Conservation (phyloP, 257 asterid genomes). For the Fraxinus americana region DNA sequence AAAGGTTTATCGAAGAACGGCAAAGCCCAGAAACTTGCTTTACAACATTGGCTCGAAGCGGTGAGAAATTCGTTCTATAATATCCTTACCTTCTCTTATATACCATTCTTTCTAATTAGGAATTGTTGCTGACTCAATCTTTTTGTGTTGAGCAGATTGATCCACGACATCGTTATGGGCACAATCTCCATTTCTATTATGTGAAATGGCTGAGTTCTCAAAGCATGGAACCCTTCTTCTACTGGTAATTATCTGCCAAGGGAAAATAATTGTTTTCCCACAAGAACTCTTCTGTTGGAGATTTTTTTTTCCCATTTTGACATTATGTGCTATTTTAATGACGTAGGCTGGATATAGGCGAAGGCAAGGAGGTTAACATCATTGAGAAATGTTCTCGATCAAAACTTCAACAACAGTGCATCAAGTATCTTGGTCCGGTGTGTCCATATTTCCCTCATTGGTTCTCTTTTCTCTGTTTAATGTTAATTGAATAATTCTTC, state of each 20-base stretch:
- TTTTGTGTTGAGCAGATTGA: slow-evolving; percentile 60
- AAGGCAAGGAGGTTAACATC: slow-evolving; percentile 83
- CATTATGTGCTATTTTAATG: slow-evolving; percentile 18
- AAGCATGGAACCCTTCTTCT: slow-evolving; percentile 94
- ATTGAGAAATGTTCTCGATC: slow-evolving; percentile 75
- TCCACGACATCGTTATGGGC: slow-evolving; percentile 97
- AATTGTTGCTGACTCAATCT: slow-evolving; percentile 27
- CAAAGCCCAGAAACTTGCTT: slow-evolving; percentile 89
- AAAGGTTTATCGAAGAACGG: slow-evolving; percentile 84
- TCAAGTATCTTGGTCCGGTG: slow-evolving; percentile 95
- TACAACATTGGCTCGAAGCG: slow-evolving; percentile 98
- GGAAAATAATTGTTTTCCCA: neutral
- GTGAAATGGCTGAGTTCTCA: slow-evolving; percentile 78
- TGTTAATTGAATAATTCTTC: neutral
- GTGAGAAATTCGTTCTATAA: slow-evolving; percentile 46
- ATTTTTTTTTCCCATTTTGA: neutral
- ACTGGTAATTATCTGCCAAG: slow-evolving; percentile 58
- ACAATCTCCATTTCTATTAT: slow-evolving; percentile 87
- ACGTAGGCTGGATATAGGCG: slow-evolving; percentile 89
- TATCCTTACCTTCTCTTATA: neutral
- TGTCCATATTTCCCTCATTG: slow-evolving; percentile 18
- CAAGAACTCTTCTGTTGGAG: neutral
- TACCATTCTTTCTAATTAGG: neutral
- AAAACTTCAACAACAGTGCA: slow-evolving; percentile 96
- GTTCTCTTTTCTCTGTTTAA: neutral